Evolutionary conservation across 1,284 basidiomycete genomes (phyloP), one percentile per base, ranked within the genome.

Genomic region (Fomes fomentarius): DNA sequence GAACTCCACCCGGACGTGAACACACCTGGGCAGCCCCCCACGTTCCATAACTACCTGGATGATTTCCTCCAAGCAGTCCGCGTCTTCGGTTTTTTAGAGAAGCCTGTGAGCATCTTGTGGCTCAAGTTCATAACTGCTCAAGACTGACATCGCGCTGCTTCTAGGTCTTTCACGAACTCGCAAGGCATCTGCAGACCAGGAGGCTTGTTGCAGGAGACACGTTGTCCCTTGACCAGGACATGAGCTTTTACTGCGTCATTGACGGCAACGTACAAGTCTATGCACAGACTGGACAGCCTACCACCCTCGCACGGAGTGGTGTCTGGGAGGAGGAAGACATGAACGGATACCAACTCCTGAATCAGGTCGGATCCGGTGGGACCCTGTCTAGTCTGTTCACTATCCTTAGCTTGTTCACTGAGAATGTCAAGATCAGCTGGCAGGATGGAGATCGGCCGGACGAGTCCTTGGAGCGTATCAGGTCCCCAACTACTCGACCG

Each of bases 381-480:
- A 99, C 95, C 0, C 78, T 98, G 14, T 96, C 94, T 35, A 96
- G 94, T 65, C 79, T 98, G 35, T 98, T 99, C 74, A 98, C 94
- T 12, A 99, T 99, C 67, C 81, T 99, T 48, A 92, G 78, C 48
- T 64, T 99, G 43, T 99, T 99, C 74, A 99, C 97, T 1, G 96
- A 99, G 71, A 92, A 98, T 67, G 89, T 99, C 65, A 91, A 95
- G 71, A 85, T 98, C 63, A 90, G 93, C 56, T 96, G 93, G 92
- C 85, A 89, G 69, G 85, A 89, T 56, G 83, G 83, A 21, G 73
- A 74, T 25, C 68, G 63, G 21, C 66, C 72, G 7, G 66, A 66
- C 47, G 63, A 60, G 33, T 64, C 66, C 15, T 47, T 60, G 26
- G 60, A 64, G 10, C 50, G 69, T 67, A 60, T 55, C 12, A 48